Evolutionary conservation across 1,284 basidiomycete genomes (phyloP).

Genomic region (Microbotryomycetes sp.): DNA sequence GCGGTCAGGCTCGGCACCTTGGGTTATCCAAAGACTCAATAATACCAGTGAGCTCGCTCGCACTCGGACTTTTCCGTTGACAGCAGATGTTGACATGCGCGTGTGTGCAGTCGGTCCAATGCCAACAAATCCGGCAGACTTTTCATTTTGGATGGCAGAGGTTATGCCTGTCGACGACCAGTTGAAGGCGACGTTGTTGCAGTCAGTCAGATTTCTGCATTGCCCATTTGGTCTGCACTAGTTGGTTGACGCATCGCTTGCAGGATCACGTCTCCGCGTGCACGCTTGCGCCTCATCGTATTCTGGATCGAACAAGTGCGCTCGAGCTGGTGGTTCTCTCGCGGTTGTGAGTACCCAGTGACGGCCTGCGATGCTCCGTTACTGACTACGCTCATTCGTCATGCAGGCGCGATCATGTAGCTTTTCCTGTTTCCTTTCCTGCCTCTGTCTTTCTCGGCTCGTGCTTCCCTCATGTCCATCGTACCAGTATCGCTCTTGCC

Average conservation of each 20-base stretch:
- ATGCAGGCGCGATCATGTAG: background rate
- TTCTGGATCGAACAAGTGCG: constrained; percentile 84
- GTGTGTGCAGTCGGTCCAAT: constrained; percentile 21
- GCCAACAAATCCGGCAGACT: constrained; percentile 50
- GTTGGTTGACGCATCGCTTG: background rate
- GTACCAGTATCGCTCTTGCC: no score
- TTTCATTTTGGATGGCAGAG: constrained; percentile 84
- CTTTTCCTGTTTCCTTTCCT: background rate
- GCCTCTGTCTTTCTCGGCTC: background rate
- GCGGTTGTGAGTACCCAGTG: constrained; percentile 36
- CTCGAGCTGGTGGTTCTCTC: constrained; percentile 56
- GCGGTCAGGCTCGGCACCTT: constrained; percentile 73
- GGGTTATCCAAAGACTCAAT: constrained; percentile 79
- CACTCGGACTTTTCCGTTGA: background rate
- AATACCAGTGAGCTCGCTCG: constrained; percentile 60
- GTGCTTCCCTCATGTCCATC: no score
- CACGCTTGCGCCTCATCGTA: constrained; percentile 73
- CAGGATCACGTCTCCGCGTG: constrained; percentile 61
- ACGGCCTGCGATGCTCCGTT: background rate
- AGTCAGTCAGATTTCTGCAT: constrained; percentile 37
- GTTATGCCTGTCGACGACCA: constrained; percentile 90
- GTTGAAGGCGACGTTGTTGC: constrained; percentile 88
- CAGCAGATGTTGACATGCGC: background rate
- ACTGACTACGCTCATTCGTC: background rate
- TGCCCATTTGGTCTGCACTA: background rate